Conservation (phyloP, 495 filamentous ascomycete genomes). For the Xylaria flabelliformis region DNA sequence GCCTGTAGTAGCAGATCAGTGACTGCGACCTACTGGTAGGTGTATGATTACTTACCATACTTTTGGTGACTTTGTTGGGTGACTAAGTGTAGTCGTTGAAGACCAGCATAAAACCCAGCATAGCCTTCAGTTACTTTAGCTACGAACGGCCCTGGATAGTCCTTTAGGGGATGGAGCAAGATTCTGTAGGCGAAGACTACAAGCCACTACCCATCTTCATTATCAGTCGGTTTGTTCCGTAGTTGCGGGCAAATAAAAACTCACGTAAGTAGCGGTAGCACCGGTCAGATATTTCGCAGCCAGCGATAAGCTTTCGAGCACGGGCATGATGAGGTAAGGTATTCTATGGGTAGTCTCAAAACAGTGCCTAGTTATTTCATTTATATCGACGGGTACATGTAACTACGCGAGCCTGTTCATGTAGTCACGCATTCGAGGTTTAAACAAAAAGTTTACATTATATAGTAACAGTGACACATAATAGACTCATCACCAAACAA, state of each 20-base stretch:
- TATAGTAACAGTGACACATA: not conserved
- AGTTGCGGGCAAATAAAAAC: not conserved
- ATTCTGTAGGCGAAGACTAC: constrained; percentile 27
- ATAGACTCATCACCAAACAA: not conserved
- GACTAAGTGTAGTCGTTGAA: constrained; percentile 52
- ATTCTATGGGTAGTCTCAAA: no score
- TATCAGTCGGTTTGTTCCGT: not conserved
- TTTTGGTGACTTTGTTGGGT: constrained; percentile 48
- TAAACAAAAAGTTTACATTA: not conserved
- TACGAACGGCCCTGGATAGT: constrained; percentile 59
- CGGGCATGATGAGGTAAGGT: not conserved
- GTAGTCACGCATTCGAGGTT: not conserved
- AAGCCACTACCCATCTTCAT: constrained; percentile 17
- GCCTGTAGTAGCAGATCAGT: constrained; percentile 23
- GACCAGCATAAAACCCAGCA: constrained; percentile 47
- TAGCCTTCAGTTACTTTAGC: constrained; percentile 52
- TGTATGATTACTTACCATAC: constrained; percentile 38
- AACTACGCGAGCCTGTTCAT: no score
- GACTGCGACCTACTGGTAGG: not conserved
- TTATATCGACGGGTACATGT: not conserved
- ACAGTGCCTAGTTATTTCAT: not conserved
- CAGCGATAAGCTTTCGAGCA: not conserved
- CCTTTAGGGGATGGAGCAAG: constrained; percentile 42
- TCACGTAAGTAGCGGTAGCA: constrained; percentile 5
- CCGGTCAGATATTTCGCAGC: not conserved